These are phyloP conservation scores for Coprinopsis marcescibilis DNA, from an alignment of 768 basidiomycete genomes.

Conservation along the genomic window DNA sequence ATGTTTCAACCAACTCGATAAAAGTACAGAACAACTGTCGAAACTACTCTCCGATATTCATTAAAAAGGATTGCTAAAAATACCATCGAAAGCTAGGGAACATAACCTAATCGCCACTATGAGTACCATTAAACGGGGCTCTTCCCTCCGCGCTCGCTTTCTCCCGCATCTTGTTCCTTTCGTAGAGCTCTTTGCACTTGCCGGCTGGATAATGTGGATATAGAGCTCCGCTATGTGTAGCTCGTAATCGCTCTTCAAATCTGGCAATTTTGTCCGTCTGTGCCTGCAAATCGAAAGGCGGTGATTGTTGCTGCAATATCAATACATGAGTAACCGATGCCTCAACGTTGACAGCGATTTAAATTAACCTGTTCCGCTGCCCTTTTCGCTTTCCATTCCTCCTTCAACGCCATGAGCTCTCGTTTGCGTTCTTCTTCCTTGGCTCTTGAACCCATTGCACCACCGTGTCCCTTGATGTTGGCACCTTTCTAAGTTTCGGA, in stretches of 20 bases:
- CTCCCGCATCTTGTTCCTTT: constrained; percentile 28
- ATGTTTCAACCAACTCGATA: constrained; percentile 59
- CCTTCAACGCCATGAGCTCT: constrained; percentile 63
- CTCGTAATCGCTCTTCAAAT: constrained; percentile 54
- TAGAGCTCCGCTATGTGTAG: constrained; percentile 46
- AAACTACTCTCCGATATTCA: constrained; percentile 17
- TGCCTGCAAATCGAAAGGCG: constrained; percentile 50
- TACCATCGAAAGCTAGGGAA: neutral
- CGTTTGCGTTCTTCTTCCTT: constrained; percentile 65
- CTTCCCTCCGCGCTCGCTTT: constrained; percentile 27
- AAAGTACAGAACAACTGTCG: constrained; percentile 27
- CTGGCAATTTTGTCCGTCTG: constrained; percentile 56
- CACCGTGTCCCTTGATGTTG: constrained; percentile 18
- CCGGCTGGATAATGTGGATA: constrained; percentile 59
- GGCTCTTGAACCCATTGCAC: constrained; percentile 30
- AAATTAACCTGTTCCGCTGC: constrained; percentile 48
- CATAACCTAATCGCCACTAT: constrained; percentile 5
- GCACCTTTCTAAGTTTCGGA: neutral
- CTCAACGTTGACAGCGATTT: neutral
- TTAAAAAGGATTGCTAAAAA: constrained; percentile 10
- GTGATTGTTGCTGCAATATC: constrained; percentile 27
- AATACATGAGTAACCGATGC: neutral
- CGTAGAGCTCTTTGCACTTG: constrained; percentile 51
- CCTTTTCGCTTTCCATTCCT: constrained; percentile 58
- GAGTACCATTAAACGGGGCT: constrained; percentile 32